Percentiles rank a stretch among this genome's conserved stretches.
Conservation (phyloP, 768 basidiomycete species). For the Serendipita vermifera region DNA sequence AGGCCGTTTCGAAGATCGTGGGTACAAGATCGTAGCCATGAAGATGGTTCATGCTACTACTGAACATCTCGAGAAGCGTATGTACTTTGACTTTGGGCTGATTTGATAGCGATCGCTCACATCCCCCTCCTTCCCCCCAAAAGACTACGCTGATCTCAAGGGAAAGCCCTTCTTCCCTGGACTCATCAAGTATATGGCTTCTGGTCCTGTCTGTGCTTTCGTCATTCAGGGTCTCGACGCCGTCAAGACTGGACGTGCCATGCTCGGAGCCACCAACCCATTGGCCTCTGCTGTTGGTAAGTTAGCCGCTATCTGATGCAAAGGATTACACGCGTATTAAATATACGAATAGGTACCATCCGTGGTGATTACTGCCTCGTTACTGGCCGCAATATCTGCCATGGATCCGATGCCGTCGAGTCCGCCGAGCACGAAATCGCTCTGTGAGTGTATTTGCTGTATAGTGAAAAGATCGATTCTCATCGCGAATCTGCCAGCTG, state of each 20-base stretch:
- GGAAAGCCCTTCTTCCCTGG: conserved; percentile 94
- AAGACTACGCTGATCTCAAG: conserved; percentile 93
- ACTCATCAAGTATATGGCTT: conserved; percentile 89
- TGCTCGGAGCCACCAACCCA: conserved; percentile 97
- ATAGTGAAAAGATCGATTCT: conserved; percentile 9
- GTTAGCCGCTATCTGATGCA: conserved; percentile 17
- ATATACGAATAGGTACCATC: conserved; percentile 56
- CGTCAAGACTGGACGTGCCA: conserved; percentile 88
- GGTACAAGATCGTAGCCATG: conserved; percentile 92
- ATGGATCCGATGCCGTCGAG: conserved; percentile 82
- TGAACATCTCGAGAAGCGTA: conserved; percentile 85
- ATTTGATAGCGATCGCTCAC: background rate
- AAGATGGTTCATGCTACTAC: conserved; percentile 74
- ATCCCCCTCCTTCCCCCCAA: background rate
- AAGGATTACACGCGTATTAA: conserved; percentile 7
- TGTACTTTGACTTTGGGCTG: conserved; percentile 13
- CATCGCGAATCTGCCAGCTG: conserved; percentile 37
- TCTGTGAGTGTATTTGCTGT: conserved; percentile 43
- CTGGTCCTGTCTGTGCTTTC: conserved; percentile 91
- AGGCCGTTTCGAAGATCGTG: conserved; percentile 90
- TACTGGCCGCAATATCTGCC: conserved; percentile 89
- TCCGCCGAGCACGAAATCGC: conserved; percentile 88
- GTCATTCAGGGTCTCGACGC: conserved; percentile 92
- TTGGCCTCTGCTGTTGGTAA: conserved; percentile 72
- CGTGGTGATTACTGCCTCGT: conserved; percentile 92